These are phyloP conservation scores for Ustilago crameri DNA, from an alignment of 1,284 basidiomycete species.

Conservation along the genomic window DNA sequence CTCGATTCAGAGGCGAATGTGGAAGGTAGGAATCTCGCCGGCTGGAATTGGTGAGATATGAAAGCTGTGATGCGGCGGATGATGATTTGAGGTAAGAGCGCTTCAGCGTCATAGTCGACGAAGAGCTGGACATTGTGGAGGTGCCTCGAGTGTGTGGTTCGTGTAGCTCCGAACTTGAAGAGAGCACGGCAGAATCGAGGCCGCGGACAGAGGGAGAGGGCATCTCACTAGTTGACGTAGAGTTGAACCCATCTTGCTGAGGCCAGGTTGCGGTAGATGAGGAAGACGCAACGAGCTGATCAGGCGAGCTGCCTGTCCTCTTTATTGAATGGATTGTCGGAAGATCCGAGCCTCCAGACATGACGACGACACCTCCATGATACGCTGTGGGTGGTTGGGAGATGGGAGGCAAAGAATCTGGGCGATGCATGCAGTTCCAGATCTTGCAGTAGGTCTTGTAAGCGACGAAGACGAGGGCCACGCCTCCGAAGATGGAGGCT, in stretches of 20 bases:
- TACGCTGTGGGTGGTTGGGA: conserved; percentile 44
- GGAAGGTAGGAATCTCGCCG: conserved; percentile 57
- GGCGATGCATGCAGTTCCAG: conserved; percentile 38
- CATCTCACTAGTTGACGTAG: conserved; percentile 33
- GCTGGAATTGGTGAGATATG: conserved; percentile 20
- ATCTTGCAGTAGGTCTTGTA: conserved; percentile 52
- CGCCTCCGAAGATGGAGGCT: conserved; percentile 54
- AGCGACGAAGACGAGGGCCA: conserved; percentile 40
- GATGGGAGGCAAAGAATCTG: conserved; percentile 47
- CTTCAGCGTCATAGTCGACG: conserved; percentile 56
- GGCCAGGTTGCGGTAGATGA: conserved; percentile 17
- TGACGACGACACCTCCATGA: conserved; percentile 27
- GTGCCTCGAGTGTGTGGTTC: conserved; percentile 30
- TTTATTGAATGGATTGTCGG: conserved; percentile 13
- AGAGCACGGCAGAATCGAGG: conserved; percentile 29
- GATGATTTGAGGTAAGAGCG: conserved; percentile 44
- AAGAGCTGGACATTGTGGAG: conserved; percentile 43
- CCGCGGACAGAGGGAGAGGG: conserved; percentile 28
- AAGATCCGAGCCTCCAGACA: conserved; percentile 16
- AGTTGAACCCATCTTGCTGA: conserved; percentile 25
- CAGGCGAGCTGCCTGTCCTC: conserved; percentile 12
- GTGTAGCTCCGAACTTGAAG: conserved; percentile 32
- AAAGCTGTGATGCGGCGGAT: conserved; percentile 38
- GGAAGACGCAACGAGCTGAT: conserved; percentile 13
- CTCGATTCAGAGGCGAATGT: conserved; percentile 56